Evolutionary conservation across 164 flowering plant genomes (phyloP), one percentile per base, ranked within the genome.

Genomic region (Kalanchoe fedtschenkoi): DNA sequence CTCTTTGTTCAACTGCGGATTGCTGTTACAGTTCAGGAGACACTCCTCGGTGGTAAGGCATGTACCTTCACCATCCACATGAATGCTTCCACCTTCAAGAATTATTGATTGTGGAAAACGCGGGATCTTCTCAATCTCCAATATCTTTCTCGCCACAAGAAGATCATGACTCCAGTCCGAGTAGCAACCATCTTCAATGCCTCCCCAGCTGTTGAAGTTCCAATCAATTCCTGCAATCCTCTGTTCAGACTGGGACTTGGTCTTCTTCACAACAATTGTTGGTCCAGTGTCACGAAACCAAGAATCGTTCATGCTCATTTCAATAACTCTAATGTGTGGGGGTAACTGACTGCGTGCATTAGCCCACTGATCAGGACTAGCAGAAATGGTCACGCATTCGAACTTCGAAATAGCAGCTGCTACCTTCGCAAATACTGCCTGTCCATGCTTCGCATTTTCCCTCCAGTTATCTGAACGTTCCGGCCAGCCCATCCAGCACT

Each of bases 21-120:
- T 93, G 61, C 97, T 76, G 69, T 93, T 90, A 67, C 75, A 75
- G 67, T 93, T 93, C 76, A 90, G 68, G 38, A 93, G 92, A 72
- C 99, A 93, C 70, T 93, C 99, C 76, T 87, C 96, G 1, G 99
- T 93, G 35, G 97, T 87, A 63, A 93, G 83, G 75, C 99, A 90
- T 55, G 99, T 93, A 54, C 90, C 99, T 84, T 88, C 91, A 72
- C 99, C 97, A 74, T 93, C 99, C 4, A 93, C 99, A 75, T 93
- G 99, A 69, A 93, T 90, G 81, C 96, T 90, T 71, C 99, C 99
- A 68, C 96, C 99, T 78, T 93, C 99, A 67, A 93, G 92, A 65
- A 93, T 72, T 62, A 93, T 76, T 43, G 80, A 62, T 9, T 87
- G 86, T 5, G 80, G 77, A 76, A 88, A 93, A 68, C 86, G 77